Conservation (phyloP, 1,139 yeast species). For the Pneumocystis sp. region DNA sequence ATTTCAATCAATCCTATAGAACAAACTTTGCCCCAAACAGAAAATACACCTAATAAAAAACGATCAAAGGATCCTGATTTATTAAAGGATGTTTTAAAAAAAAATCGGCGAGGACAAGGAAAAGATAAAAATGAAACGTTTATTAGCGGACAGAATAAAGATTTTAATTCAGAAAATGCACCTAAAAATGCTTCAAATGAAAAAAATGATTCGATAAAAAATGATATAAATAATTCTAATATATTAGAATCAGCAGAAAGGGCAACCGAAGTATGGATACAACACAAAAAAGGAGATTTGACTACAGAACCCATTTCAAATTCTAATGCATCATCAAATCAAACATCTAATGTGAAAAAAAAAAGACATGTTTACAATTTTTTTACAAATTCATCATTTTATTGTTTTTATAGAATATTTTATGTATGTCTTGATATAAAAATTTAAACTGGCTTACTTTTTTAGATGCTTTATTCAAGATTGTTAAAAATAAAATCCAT, state of each 20-base stretch:
- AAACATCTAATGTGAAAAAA: conserved; percentile 6
- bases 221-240: background rate
- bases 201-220: background rate
- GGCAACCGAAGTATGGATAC: conserved; percentile 2
- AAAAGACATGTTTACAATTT: conserved; percentile 44
- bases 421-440: background rate
- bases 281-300: background rate
- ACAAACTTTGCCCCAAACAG: conserved; percentile 5
- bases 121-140: conserved; percentile 1
- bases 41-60: background rate
- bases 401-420: conserved; percentile 59
- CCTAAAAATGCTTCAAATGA: background rate
- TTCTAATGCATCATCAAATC: conserved; percentile 1
- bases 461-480: conserved; percentile 69
- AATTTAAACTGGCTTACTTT: conserved; percentile 25
- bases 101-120: conserved; percentile 33
- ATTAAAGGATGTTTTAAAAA: conserved; percentile 57
- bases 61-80: conserved; percentile 18
- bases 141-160: background rate
- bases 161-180: background rate
- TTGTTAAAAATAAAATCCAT: conserved; percentile 55
- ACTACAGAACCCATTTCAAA: conserved; percentile 12
- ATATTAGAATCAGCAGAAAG: conserved; percentile 2
- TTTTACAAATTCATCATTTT: conserved; percentile 82
- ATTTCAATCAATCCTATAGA: conserved; percentile 15